Percentiles rank a stretch among this genome's conserved stretches.
Evolutionary conservation across 139 green algal genomes (phyloP).

Genomic region (Pleodorina starrii): DNA sequence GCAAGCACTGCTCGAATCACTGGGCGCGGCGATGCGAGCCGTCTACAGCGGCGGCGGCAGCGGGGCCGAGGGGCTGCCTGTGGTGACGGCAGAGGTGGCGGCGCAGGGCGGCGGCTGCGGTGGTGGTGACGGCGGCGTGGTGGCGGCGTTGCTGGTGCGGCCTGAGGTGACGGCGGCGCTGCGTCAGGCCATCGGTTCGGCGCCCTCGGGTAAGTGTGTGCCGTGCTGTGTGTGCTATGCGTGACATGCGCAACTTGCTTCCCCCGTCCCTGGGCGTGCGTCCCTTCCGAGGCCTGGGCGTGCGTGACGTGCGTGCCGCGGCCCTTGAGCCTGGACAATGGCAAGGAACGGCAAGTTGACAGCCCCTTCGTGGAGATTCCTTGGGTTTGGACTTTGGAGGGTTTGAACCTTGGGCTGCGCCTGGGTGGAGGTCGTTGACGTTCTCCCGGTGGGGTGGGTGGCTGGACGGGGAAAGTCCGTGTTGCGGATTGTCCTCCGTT

Average conservation of each 20-base stretch:
- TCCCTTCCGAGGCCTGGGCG: too few relatives aligned
- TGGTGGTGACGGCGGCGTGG: not conserved
- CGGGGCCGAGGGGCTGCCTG: not conserved
- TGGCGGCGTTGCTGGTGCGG: constrained; percentile 33
- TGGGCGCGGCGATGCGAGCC: not conserved
- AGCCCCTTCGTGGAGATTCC: too few relatives aligned
- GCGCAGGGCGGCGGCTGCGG: not conserved
- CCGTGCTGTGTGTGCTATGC: too few relatives aligned
- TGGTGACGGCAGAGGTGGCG: constrained; percentile 28
- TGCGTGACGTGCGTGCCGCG: too few relatives aligned
- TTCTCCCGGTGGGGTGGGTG: too few relatives aligned
- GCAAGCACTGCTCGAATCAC: constrained; percentile 18
- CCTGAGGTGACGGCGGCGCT: constrained; percentile 34
- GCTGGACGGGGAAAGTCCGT: too few relatives aligned
- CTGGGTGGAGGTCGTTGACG: not conserved
- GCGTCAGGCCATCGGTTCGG: not conserved
- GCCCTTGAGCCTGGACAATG: too few relatives aligned
- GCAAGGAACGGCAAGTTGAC: too few relatives aligned
- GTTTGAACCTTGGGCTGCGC: not conserved
- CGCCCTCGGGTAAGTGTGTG: constrained; percentile 27
- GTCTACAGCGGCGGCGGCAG: not conserved
- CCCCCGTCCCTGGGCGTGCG: too few relatives aligned
- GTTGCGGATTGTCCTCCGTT: too few relatives aligned
- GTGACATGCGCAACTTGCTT: too few relatives aligned
- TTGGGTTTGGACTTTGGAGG: not conserved